Base-by-base conservation (phyloP, 108 stramenopile species). In the Nannochloropsis oceanica region DNA sequence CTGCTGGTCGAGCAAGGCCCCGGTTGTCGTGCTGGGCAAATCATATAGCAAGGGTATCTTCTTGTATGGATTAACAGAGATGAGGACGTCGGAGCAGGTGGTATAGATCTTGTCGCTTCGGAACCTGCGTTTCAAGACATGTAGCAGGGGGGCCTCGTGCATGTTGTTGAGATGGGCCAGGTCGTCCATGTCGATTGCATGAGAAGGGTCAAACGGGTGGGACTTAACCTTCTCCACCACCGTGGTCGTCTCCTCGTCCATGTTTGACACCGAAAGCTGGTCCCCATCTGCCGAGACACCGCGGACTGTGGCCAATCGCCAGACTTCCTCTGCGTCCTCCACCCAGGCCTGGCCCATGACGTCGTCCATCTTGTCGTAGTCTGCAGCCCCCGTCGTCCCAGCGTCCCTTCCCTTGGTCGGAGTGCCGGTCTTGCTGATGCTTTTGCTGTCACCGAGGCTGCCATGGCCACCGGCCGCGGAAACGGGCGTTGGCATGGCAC, bases 1-100 rank as follows among this genome's bases (percentile, higher is more conserved):
- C 24, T 81, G 81, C 44, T 18, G 84, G 24, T 43, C 42, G 44
- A 27, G 83, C 83, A 43, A 42, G 25, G 24, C 13, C 80, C 42
- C 43, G 22, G 85, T 26, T 26, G 46, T 82, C 9, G 83, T 43
- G 44, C 34, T 5, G 2, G 7, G 8, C 79, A 92, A 89, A 26
- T 80, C 83, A 92, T 93, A 93, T 42, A 93, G 44, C 27, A 90
- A 89, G 12, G 89, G 85, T 14, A 93, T 91, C 42, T 34, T 26
- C 80, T 88, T 89, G 92, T 93, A 93, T 25, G 99, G 99, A 88
- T 99, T 99, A 34, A 99, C 96, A 59, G 97, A 96, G 91, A 99
- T 99, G 82, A 99, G 90, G 27, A 99, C 96, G 27, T 98, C 95
- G 20, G 98, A 98, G 22, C 96, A 98, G 95, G 95, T 98, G 12